Conservation (phyloP, 345 rosid species). For the Linum tenue region DNA sequence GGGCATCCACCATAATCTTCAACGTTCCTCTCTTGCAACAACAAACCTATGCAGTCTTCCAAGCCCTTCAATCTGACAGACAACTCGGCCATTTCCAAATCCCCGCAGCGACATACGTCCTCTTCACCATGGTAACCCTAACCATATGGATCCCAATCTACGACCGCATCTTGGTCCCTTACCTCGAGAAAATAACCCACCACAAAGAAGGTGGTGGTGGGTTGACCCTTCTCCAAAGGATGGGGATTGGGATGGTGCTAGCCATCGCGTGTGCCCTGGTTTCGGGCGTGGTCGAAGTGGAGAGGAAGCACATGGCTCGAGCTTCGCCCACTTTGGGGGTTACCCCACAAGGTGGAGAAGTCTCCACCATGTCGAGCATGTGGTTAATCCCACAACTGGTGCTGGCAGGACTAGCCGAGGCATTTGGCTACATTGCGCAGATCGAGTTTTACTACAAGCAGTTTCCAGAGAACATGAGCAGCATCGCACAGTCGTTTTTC, state of each 20-base stretch:
- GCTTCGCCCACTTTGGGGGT: slow-evolving; percentile 9
- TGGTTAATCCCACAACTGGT: slow-evolving; percentile 18
- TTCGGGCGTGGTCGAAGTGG: slow-evolving; percentile 11
- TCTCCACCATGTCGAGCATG: slow-evolving; percentile 13
- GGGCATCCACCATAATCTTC: slow-evolving; percentile 4
- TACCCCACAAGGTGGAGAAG: slow-evolving; percentile 1
- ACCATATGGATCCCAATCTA: slow-evolving; percentile 29
- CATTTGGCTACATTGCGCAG: slow-evolving; percentile 10
- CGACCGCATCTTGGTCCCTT: slow-evolving; percentile 19
- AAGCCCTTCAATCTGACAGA: slow-evolving; percentile 13
- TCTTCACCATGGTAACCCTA: slow-evolving; percentile 17
- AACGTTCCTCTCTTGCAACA: slow-evolving; percentile 3
- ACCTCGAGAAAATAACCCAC: slow-evolving; percentile 17
- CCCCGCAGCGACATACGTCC: slow-evolving; percentile 18
- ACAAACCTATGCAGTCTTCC: slow-evolving; percentile 7
- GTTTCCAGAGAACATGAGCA: slow-evolving; percentile 51
- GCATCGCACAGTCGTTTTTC: slow-evolving; percentile 30
- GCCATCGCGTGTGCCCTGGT: not conserved
- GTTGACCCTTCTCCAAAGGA: slow-evolving; percentile 28
- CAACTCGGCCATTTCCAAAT: slow-evolving; percentile 11
- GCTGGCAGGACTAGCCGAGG: slow-evolving; percentile 5
- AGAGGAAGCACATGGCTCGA: slow-evolving; percentile 8
- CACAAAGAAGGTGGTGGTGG: slow-evolving; percentile 30
- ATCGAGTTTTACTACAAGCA: slow-evolving; percentile 46
- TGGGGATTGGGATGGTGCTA: slow-evolving; percentile 38